These are phyloP conservation scores for Neurospora tetrasperma DNA, from an alignment of 495 filamentous ascomycete species.

Conservation along the genomic window DNA sequence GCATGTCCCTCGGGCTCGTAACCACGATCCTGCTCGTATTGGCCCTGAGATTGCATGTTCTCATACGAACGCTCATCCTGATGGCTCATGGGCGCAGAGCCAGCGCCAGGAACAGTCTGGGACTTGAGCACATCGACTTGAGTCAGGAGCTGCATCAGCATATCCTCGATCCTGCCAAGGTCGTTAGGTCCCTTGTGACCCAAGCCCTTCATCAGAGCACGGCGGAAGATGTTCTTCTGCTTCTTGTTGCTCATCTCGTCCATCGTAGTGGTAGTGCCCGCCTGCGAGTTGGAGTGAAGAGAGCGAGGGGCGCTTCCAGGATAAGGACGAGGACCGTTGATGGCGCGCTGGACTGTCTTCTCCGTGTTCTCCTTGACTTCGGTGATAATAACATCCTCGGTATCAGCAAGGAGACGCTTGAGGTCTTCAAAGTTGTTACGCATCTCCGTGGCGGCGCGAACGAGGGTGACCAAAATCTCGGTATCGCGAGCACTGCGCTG, in stretches of 20 bases:
- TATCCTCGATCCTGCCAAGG: constrained; percentile 82
- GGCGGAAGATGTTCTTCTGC: constrained; percentile 80
- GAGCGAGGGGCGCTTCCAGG: constrained; percentile 52
- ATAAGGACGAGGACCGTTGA: constrained; percentile 80
- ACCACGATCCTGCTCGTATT: constrained; percentile 50
- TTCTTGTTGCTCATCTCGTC: constrained; percentile 54
- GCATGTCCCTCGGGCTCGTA: constrained; percentile 80
- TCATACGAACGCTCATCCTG: constrained; percentile 41
- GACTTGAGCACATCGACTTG: constrained; percentile 86
- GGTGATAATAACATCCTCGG: constrained; percentile 73
- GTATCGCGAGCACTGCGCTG: constrained; percentile 95
- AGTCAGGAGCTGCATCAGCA: constrained; percentile 82
- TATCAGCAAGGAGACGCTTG: constrained; percentile 81
- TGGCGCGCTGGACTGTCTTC: constrained; percentile 63
- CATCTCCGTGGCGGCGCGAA: constrained; percentile 93
- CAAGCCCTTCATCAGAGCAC: constrained; percentile 72
- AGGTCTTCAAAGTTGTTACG: constrained; percentile 94
- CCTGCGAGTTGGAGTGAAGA: constrained; percentile 43
- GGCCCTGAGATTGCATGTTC: constrained; percentile 40
- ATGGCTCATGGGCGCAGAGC: constrained; percentile 24
- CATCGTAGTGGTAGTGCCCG: constrained; percentile 52
- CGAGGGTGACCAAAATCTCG: constrained; percentile 89
- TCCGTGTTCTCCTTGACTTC: constrained; percentile 80
- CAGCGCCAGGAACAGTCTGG: constrained; percentile 30
- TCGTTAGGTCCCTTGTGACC: constrained; percentile 80